phyloP scores from a whole-genome alignment of 2,329 filamentous ascomycete species.

The Byssothecium circinans region DNA sequence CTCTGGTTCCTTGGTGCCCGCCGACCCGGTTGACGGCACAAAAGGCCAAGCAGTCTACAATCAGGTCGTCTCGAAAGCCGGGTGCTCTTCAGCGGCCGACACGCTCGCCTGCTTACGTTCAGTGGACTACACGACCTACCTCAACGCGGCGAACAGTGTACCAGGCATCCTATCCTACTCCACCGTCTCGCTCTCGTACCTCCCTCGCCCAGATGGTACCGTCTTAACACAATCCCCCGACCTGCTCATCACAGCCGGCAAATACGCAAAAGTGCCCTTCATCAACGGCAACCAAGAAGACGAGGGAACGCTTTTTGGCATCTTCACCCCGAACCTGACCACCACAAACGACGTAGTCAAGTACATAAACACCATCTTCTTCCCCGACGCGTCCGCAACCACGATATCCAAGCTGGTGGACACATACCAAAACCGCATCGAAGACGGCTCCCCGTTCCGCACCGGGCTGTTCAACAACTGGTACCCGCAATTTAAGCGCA shows the following conservation, averaged over 20 bases:
- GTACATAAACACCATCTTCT: slow-evolving; percentile 66
- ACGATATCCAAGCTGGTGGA: slow-evolving; percentile 60
- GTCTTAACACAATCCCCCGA: slow-evolving; percentile 67
- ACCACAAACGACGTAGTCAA: slow-evolving; percentile 60
- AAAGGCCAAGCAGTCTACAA: slow-evolving; percentile 64
- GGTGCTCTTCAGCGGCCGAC: slow-evolving; percentile 47
- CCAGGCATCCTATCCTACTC: slow-evolving; percentile 68
- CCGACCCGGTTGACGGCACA: slow-evolving; percentile 60
- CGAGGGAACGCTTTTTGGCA: slow-evolving; percentile 73
- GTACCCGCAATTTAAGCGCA: slow-evolving; percentile 76
- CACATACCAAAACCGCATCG: slow-evolving; percentile 61
- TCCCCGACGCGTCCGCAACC: slow-evolving; percentile 56
- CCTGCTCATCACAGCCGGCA: slow-evolving; percentile 53
- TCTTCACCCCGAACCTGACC: slow-evolving; percentile 70
- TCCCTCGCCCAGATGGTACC: slow-evolving; percentile 71
- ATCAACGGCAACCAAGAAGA: slow-evolving; percentile 78
- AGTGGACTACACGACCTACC: slow-evolving; percentile 50
- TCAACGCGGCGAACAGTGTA: slow-evolving; percentile 69
- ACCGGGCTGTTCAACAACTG: slow-evolving; percentile 69
- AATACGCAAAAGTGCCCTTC: slow-evolving; percentile 62
- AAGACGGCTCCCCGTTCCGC: slow-evolving; percentile 70
- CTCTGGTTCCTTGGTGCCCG: slow-evolving; percentile 43
- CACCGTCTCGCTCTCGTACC: slow-evolving; percentile 70
- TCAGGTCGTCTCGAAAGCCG: slow-evolving; percentile 53
- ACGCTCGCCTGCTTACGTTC: slow-evolving; percentile 54